phyloP scores from a whole-genome alignment of 768 basidiomycete species.

The Pisolithus albus region DNA sequence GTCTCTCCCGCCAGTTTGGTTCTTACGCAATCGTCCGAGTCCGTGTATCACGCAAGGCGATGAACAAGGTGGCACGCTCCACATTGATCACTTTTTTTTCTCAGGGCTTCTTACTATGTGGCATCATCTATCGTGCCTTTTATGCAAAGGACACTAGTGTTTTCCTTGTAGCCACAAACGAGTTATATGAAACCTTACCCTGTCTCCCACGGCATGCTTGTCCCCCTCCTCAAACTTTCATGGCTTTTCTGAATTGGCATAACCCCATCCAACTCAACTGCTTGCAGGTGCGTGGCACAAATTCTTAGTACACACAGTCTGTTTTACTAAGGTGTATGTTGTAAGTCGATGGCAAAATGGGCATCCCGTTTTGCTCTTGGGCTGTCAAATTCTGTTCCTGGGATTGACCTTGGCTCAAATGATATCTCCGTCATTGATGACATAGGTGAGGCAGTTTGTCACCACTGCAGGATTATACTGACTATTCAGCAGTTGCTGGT shows the following conservation, averaged over 20 bases:
- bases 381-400: conserved; percentile 59
- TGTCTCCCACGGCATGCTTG: conserved; percentile 1
- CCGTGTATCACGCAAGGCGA: conserved; percentile 31
- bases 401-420: conserved; percentile 31
- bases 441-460: conserved; percentile 30
- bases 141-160: conserved; percentile 53
- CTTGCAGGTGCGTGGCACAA: conserved; percentile 40
- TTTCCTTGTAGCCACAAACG: conserved; percentile 51
- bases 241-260: conserved; percentile 48
- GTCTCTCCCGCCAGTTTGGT: conserved; percentile 55
- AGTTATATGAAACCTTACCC: conserved; percentile 17
- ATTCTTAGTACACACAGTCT: neutral
- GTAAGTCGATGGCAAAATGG: conserved; percentile 58
- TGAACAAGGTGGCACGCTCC: conserved; percentile 24
- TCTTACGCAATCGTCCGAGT: conserved; percentile 53
- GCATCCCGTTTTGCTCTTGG: conserved; percentile 55
- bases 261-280: conserved; percentile 44
- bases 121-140: conserved; percentile 52
- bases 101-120: conserved; percentile 43
- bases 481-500: neutral
- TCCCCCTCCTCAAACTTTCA: conserved; percentile 25
- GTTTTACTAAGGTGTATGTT: neutral
- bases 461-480: neutral
- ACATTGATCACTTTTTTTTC: conserved; percentile 37
- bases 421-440: conserved; percentile 40